Conservation (phyloP, 805 yeast species). For the Metschnikowia cubensis region DNA sequence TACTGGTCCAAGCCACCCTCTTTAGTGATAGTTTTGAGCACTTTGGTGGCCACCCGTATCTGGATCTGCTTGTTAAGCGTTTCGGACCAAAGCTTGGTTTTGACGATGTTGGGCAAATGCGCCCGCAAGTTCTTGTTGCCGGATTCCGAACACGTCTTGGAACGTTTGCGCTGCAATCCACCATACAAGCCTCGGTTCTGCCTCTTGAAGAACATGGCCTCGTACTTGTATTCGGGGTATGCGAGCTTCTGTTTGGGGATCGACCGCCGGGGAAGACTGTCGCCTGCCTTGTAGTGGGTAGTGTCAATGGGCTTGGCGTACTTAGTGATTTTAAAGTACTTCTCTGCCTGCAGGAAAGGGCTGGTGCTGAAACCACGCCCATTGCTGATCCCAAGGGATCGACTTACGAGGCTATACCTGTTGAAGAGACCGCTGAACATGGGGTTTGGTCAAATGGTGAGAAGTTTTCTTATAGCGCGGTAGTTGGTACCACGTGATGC, state of each 20-base stretch:
- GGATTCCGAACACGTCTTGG: conserved; percentile 74
- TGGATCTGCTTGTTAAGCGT: conserved; percentile 54
- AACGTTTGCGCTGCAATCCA: conserved; percentile 74
- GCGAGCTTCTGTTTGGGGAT: conserved; percentile 12
- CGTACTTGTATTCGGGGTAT: conserved; percentile 49
- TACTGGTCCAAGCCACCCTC: conserved; percentile 96
- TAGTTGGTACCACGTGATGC: too few relatives aligned
- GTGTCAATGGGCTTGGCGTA: conserved; percentile 37
- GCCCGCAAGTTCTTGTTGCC: conserved; percentile 68
- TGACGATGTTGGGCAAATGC: conserved; percentile 80
- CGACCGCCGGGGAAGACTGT: conserved; percentile 22
- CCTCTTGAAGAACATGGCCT: conserved; percentile 72
- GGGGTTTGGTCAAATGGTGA: neutral
- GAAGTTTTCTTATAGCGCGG: neutral
- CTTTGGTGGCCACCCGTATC: conserved; percentile 70
- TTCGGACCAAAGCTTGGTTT: conserved; percentile 80
- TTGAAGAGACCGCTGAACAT: conserved; percentile 4
- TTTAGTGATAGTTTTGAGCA: conserved; percentile 77
- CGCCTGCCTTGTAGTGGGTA: conserved; percentile 34
- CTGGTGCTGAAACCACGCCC: conserved; percentile 6
- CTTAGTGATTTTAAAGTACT: conserved; percentile 38
- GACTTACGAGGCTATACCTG: conserved; percentile 9
- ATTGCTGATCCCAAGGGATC: conserved; percentile 5
- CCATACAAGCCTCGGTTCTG: conserved; percentile 88
- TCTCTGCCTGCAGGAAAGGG: conserved; percentile 23